Evolutionary conservation across 2,329 filamentous ascomycete species (phyloP).

Genomic region (Whalleya microplaca): DNA sequence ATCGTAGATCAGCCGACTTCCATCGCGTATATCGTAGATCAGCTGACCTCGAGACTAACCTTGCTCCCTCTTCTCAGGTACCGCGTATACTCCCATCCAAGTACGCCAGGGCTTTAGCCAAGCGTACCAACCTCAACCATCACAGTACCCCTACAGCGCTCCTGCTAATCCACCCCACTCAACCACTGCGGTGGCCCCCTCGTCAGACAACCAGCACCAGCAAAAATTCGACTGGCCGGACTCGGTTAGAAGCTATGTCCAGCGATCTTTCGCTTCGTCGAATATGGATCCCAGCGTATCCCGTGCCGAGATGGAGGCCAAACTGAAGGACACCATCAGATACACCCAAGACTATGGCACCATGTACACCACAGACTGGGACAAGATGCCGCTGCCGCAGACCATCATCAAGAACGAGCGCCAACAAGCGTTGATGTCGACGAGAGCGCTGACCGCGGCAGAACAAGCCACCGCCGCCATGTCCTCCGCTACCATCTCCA

Average conservation of each 20-base stretch:
- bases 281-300: slow-evolving; percentile 67
- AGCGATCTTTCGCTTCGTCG: slow-evolving; percentile 79
- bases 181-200: slow-evolving; percentile 33
- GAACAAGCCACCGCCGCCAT: slow-evolving; percentile 16
- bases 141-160: slow-evolving; percentile 36
- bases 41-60: slow-evolving; percentile 32
- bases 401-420: slow-evolving; percentile 77
- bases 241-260: slow-evolving; percentile 85
- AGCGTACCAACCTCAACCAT: slow-evolving; percentile 35
- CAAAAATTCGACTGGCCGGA: slow-evolving; percentile 78
- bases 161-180: slow-evolving; percentile 40
- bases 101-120: slow-evolving; percentile 45
- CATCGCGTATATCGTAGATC: background rate
- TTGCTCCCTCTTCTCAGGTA: slow-evolving; percentile 34
- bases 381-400: slow-evolving; percentile 81
- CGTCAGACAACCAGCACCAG: slow-evolving; percentile 41
- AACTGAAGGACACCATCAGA: slow-evolving; percentile 84
- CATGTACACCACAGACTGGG: slow-evolving; percentile 81
- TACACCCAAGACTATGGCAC: slow-evolving; percentile 74
- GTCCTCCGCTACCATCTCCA: slow-evolving; percentile 48
- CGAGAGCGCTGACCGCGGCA: slow-evolving; percentile 17
- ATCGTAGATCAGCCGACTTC: background rate
- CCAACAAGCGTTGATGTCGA: slow-evolving; percentile 47
- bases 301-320: slow-evolving; percentile 76
- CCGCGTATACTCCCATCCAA: slow-evolving; percentile 49